Evolutionary conservation across 495 filamentous ascomycete species (phyloP), one percentile per base, ranked within the genome.

Genomic region (Penicillium simplicissimum): DNA sequence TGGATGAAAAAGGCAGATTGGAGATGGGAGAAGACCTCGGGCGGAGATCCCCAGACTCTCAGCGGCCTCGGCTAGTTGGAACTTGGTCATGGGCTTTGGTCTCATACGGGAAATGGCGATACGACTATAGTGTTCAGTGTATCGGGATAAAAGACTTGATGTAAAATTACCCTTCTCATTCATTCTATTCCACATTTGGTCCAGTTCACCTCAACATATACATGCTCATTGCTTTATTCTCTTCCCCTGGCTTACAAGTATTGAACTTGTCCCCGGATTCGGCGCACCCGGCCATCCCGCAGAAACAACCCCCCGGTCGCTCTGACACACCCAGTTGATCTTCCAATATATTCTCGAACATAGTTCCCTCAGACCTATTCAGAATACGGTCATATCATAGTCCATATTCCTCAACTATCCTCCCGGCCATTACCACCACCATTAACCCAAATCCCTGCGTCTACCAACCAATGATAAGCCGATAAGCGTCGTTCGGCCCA

Each of bases 21-120:
- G 59, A 57, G 48, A 55, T 40, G 55, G 61, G 55, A 55, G 54
- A 48, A 62, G 60, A 52, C 60, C 58, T 62, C 65, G 67, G 67
- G 56, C 65, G 67, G 49, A 54, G 62, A 53, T 45, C 51, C 51
- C 51, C 51, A 53, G 49, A 54, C 55, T 55, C 59, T 55, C 58
- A 56, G 49, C 68, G 68, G 73, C 75, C 75, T 77, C 75, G 75
- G 75, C 67, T 77, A 77, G 71, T 45, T 42, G 14, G 42, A 7
- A 45, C 42, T 45, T 45, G 42, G 19, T 19, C n/a, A 21, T 21
- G 42, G n/a, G n/a, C 40, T 42, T 42, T 19, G 38, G 42, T 45
- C 42, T 10, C 42, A 23, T 21, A 21, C 40, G 3, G 8, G 42
- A 45, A 23, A 45, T 45, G 42, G 23, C 42, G 42, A 45, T 21